Percentiles rank a stretch among this genome's conserved stretches.
Evolutionary conservation across 768 basidiomycete species (phyloP).

Genomic region (Podaxis sp.): DNA sequence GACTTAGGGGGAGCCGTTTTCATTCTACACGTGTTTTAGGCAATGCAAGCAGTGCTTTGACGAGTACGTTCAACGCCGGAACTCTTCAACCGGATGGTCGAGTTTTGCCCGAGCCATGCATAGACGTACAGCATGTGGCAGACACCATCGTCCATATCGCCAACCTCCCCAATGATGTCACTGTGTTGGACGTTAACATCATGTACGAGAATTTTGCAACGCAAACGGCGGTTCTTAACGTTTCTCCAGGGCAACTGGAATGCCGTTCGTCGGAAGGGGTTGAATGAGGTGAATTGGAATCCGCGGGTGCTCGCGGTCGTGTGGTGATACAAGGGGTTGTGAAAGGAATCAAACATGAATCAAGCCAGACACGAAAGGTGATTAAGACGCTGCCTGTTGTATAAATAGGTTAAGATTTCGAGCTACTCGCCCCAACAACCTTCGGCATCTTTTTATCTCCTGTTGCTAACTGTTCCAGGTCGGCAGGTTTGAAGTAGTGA

Average conservation of each 20-base stretch:
- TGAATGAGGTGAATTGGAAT: constrained; percentile 12
- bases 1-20: neutral
- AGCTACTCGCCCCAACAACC: constrained; percentile 43
- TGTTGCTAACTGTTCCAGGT: constrained; percentile 73
- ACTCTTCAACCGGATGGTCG: constrained; percentile 70
- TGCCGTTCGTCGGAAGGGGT: constrained; percentile 30
- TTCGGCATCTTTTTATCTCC: constrained; percentile 98
- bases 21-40: constrained; percentile 33
- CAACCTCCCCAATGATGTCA: constrained; percentile 62
- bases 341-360: neutral
- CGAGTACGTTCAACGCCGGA: constrained; percentile 42
- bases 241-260: constrained; percentile 25
- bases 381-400: neutral
- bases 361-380: neutral
- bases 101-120: constrained; percentile 53
- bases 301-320: neutral
- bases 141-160: constrained; percentile 71
- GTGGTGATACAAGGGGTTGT: neutral
- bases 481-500: constrained; percentile 90
- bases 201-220: constrained; percentile 44
- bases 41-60: constrained; percentile 70
- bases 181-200: constrained; percentile 69
- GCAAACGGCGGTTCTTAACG: neutral
- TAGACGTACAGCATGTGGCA: constrained; percentile 73
- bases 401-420: constrained; percentile 20